These are phyloP conservation scores for Talaromyces trachyspermus DNA, from an alignment of 495 filamentous ascomycete genomes.

Conservation along the genomic window DNA sequence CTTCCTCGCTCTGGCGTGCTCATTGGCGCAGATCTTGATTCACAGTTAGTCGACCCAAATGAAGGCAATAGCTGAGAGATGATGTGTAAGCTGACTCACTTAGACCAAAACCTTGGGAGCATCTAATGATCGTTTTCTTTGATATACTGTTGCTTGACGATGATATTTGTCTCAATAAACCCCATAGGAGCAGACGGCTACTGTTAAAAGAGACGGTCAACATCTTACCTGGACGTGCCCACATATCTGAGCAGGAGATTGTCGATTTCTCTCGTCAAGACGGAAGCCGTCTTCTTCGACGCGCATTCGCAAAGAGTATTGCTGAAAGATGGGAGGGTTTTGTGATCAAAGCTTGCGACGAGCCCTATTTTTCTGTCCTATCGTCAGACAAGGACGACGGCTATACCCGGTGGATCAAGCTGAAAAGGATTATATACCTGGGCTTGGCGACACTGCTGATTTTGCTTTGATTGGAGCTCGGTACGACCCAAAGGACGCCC, in stretches of 20 bases:
- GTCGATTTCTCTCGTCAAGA: slow-evolving; percentile 50
- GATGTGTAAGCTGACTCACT: slow-evolving; percentile 8
- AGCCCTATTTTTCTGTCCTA: slow-evolving; percentile 63
- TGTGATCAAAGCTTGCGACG: slow-evolving; percentile 69
- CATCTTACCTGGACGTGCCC: slow-evolving; percentile 49
- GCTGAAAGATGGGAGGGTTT: slow-evolving; percentile 63
- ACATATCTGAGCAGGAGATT: slow-evolving; percentile 51
- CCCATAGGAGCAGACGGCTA: slow-evolving; percentile 53
- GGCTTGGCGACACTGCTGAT: slow-evolving; percentile 74
- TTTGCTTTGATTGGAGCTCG: slow-evolving; percentile 69
- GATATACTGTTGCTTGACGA: slow-evolving; percentile 70
- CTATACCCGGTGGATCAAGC: slow-evolving; percentile 60
- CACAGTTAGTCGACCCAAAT: slow-evolving; percentile 56
- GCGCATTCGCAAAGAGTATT: slow-evolving; percentile 59
- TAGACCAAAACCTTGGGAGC: slow-evolving; percentile 59
- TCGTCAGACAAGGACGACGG: slow-evolving; percentile 20
- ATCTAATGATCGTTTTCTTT: slow-evolving; percentile 79
- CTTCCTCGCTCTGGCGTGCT: slow-evolving; percentile 65
- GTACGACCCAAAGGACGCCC: slow-evolving; percentile 53
- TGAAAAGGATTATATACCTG: slow-evolving; percentile 88
- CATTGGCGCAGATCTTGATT: slow-evolving; percentile 62
- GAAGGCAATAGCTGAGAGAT: too few species aligned
- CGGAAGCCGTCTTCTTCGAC: slow-evolving; percentile 43
- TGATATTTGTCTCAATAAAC: slow-evolving; percentile 50
- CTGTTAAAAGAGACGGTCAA: slow-evolving; percentile 52